Conservation (phyloP, 2,329 filamentous ascomycete species). For the Pezicula radicicola region DNA sequence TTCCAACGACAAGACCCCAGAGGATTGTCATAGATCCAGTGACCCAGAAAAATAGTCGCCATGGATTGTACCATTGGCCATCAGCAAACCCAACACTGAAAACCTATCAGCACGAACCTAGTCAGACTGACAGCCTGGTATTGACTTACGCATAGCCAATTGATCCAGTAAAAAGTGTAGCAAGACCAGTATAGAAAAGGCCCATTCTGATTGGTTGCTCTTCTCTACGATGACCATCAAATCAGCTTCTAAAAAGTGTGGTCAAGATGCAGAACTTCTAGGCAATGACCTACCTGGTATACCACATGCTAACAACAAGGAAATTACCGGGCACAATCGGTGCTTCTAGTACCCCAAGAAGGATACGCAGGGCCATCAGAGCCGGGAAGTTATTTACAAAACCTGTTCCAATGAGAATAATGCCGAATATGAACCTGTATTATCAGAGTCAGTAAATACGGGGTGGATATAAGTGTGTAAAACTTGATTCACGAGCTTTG, state of each 20-base stretch:
- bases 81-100: constrained; percentile 18
- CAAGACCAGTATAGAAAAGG: constrained; percentile 11
- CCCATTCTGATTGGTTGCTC: constrained; percentile 19
- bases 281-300: constrained; percentile 9
- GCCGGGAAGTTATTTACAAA: constrained; percentile 15
- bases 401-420: constrained; percentile 11
- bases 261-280: too few species aligned
- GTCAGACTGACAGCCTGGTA: neutral
- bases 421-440: constrained; percentile 8
- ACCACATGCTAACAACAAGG: constrained; percentile 32
- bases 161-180: constrained; percentile 20
- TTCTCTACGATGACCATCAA: constrained; percentile 11
- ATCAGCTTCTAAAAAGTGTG: too few species aligned
- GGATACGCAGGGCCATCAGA: constrained; percentile 21
- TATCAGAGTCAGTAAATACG: too few species aligned
- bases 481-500: too few species aligned
- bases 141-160: constrained; percentile 18
- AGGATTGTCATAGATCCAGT: constrained; percentile 21
- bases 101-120: neutral
- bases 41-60: constrained; percentile 19
- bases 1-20: constrained; percentile 34
- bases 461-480: too few species aligned
- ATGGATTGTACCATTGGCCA: constrained; percentile 9
- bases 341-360: constrained; percentile 22
- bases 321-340: constrained; percentile 29